phyloP scores from a whole-genome alignment of 306 rosid genomes.

The Leucaena leucocephala region DNA sequence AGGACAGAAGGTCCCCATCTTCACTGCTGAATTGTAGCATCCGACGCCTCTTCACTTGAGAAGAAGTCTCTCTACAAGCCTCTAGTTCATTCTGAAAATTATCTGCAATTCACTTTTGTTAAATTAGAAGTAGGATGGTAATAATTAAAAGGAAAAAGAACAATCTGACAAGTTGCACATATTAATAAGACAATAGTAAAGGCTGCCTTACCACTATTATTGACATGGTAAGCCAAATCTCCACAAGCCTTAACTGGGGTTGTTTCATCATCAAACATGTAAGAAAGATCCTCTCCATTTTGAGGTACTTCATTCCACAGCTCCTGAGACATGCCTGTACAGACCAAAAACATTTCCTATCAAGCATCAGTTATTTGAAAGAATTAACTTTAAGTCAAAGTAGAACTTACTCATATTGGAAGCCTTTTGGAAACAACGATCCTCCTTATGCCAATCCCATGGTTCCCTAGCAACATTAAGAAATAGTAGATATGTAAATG shows the following conservation, averaged over 20 bases:
- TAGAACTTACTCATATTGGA: slow-evolving; percentile 50
- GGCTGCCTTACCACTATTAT: slow-evolving; percentile 46
- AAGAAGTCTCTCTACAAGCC: slow-evolving; percentile 56
- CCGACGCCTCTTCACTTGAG: slow-evolving; percentile 80
- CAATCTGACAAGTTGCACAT: slow-evolving; percentile 12
- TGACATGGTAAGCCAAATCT: slow-evolving; percentile 61
- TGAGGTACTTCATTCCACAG: slow-evolving; percentile 68
- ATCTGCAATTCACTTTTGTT: slow-evolving; percentile 50
- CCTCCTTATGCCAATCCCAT: slow-evolving; percentile 67
- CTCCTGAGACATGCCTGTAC: slow-evolving; percentile 54
- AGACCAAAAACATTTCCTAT: slow-evolving; percentile 33
- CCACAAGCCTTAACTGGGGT: slow-evolving; percentile 91
- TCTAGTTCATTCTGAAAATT: slow-evolving; percentile 50
- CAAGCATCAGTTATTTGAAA: slow-evolving; percentile 10
- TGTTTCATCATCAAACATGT: slow-evolving; percentile 78
- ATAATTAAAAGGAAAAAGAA: slow-evolving; percentile 8
- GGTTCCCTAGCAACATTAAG: slow-evolving; percentile 47
- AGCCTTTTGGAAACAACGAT: slow-evolving; percentile 47
- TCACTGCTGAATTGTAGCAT: slow-evolving; percentile 71
- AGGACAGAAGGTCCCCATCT: slow-evolving; percentile 43
- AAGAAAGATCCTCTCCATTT: slow-evolving; percentile 63
- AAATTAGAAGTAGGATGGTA: slow-evolving; percentile 33
- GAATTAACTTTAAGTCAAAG: slow-evolving; percentile 7
- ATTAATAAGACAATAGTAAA: slow-evolving; percentile 13
- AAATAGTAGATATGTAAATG: slow-evolving; percentile 19